Evolutionary conservation across 495 filamentous ascomycete genomes (phyloP).

Genomic region (Xylaria grammica): DNA sequence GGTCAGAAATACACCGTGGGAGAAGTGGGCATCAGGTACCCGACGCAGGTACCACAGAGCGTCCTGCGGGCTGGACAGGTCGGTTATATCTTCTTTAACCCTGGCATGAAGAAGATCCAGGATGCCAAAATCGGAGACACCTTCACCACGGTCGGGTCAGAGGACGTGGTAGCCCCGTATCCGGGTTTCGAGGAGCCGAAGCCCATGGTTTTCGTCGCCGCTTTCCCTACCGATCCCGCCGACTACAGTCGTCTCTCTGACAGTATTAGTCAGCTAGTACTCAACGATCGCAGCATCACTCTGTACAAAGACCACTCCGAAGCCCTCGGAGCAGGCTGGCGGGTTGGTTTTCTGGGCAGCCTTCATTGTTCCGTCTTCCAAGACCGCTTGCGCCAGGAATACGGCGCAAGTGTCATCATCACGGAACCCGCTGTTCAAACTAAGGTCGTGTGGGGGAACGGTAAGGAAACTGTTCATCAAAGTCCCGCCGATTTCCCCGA

Average conservation of each 20-base stretch:
- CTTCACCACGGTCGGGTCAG: conserved; percentile 81
- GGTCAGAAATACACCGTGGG: conserved; percentile 87
- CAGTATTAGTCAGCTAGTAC: conserved; percentile 88
- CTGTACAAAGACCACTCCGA: conserved; percentile 92
- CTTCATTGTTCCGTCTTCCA: conserved; percentile 98
- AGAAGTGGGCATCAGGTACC: conserved; percentile 97
- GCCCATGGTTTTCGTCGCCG: conserved; percentile 97
- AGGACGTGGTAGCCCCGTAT: conserved; percentile 76
- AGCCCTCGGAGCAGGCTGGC: conserved; percentile 91
- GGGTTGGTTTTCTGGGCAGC: conserved; percentile 93
- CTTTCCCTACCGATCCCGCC: conserved; percentile 88
- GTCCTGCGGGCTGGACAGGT: conserved; percentile 88
- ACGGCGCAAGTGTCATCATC: conserved; percentile 94
- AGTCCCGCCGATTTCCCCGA: conserved; percentile 90
- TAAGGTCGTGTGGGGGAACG: conserved; percentile 77
- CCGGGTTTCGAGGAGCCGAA: conserved; percentile 97
- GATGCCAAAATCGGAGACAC: conserved; percentile 97
- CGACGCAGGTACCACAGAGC: conserved; percentile 80
- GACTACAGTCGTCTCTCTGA: conserved; percentile 89
- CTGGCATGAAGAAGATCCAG: conserved; percentile 94
- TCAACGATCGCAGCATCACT: conserved; percentile 95
- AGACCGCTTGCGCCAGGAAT: conserved; percentile 92
- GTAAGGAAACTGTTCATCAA: conserved; percentile 72
- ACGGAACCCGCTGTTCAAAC: conserved; percentile 94
- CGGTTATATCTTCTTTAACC: conserved; percentile 95